Conservation (phyloP, 306 rosid genomes). For the Vicia sativa region DNA sequence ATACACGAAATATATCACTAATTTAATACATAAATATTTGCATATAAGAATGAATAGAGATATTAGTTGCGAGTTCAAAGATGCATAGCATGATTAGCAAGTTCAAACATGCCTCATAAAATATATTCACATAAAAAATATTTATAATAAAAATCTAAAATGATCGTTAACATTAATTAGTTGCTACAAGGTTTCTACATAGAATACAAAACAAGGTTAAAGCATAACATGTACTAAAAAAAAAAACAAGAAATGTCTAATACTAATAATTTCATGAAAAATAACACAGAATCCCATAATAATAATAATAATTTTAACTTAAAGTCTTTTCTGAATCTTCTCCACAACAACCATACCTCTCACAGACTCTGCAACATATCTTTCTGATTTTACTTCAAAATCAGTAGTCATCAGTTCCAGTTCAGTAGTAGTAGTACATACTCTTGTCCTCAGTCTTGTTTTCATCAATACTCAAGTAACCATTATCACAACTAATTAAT, state of each 20-base stretch:
- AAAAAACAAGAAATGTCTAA: constrained; percentile 47
- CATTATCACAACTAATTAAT: constrained; percentile 42
- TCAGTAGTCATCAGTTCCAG: constrained; percentile 50
- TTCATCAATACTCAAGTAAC: constrained; percentile 50
- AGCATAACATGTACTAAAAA: constrained; percentile 62
- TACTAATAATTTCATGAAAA: constrained; percentile 34
- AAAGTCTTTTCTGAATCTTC: constrained; percentile 44
- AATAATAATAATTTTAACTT: constrained; percentile 30
- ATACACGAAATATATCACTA: no score
- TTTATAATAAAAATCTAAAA: constrained; percentile 31
- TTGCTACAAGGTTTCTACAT: constrained; percentile 43
- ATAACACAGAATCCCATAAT: constrained; percentile 50
- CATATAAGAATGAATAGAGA: no score
- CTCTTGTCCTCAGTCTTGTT: constrained; percentile 49
- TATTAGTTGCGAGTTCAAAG: no score
- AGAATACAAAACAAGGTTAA: constrained; percentile 45
- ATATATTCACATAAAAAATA: neutral
- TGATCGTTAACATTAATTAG: constrained; percentile 36
- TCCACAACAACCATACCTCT: constrained; percentile 53
- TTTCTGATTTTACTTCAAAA: constrained; percentile 68
- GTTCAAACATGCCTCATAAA: no score
- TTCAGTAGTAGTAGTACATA: constrained; percentile 37
- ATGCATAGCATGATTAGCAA: no score
- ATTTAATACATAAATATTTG: no score
- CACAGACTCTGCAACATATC: constrained; percentile 57